phyloP scores from a whole-genome alignment of 1,139 yeast species.

The Casaregolazyma suthepensis region DNA sequence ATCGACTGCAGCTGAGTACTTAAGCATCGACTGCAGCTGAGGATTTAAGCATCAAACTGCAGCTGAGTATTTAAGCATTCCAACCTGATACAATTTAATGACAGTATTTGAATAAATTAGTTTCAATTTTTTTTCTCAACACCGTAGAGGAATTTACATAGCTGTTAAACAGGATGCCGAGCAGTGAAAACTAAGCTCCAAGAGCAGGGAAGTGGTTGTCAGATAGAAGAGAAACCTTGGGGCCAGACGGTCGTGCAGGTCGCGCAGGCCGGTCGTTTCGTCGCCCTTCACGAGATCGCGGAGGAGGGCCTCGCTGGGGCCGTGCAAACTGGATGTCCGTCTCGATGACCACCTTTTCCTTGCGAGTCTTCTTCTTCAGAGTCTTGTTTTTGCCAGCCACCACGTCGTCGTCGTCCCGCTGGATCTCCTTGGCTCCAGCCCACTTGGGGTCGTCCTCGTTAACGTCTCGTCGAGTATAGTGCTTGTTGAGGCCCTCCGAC shows the following conservation, averaged over 20 bases:
- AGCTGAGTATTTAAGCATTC: not conserved
- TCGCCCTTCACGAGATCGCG: slow-evolving; percentile 17
- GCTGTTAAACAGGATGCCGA: not conserved
- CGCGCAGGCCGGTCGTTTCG: slow-evolving; percentile 29
- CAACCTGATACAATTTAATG: not conserved
- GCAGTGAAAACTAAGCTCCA: slow-evolving; percentile 19
- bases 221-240: slow-evolving; percentile 16
- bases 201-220: slow-evolving; percentile 31
- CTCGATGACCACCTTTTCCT: slow-evolving; percentile 63
- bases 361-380: slow-evolving; percentile 48
- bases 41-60: not conserved
- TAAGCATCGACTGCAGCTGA: not conserved
- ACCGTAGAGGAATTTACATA: not conserved
- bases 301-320: slow-evolving; percentile 16
- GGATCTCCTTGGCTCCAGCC: slow-evolving; percentile 30
- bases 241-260: slow-evolving; percentile 22
- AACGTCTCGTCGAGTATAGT: slow-evolving; percentile 44
- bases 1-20: not conserved
- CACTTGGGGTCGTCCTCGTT: slow-evolving; percentile 53
- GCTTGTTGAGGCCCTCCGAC: slow-evolving; percentile 40
- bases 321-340: slow-evolving; percentile 51
- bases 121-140: not conserved
- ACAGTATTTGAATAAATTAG: not conserved
- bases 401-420: slow-evolving; percentile 39
- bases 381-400: slow-evolving; percentile 47